Conservation (phyloP, 441 rosid species). For the Eugenia klotzschiana region DNA sequence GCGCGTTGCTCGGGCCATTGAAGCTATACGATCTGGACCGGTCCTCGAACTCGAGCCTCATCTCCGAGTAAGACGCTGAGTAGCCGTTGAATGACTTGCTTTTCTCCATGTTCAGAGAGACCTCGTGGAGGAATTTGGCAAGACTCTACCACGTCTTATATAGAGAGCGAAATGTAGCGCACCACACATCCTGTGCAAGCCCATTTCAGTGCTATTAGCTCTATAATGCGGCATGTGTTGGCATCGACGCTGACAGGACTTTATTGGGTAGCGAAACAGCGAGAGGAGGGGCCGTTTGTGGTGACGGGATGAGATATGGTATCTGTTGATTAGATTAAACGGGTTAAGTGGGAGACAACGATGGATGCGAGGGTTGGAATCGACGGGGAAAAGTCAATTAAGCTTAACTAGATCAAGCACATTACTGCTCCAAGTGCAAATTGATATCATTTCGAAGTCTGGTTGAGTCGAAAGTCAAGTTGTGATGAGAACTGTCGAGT, state of each 20-base stretch:
- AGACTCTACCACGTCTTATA: neutral
- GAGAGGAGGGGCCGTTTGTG: neutral
- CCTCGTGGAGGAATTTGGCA: neutral
- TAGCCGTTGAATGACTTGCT: slow-evolving; percentile 31
- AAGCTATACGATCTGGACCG: slow-evolving; percentile 28
- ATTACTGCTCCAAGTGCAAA: neutral
- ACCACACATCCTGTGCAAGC: neutral
- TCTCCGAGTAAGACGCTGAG: slow-evolving; percentile 14
- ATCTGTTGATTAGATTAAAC: neutral
- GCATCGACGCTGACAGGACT: neutral
- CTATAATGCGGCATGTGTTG: neutral
- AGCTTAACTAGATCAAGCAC: neutral
- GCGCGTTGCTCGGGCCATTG: slow-evolving; percentile 3
- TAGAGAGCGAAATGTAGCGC: neutral
- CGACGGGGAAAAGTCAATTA: neutral
- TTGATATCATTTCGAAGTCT: neutral
- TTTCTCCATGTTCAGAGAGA: slow-evolving; percentile 29
- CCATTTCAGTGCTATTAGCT: neutral
- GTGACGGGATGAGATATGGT: neutral
- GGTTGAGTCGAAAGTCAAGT: neutral
- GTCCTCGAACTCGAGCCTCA: slow-evolving; percentile 17
- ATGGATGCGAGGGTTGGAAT: neutral
- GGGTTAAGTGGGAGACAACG: neutral
- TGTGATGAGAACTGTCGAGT: neutral
- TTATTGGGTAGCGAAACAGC: neutral